A percentile compares a stretch with the other conserved stretches of the same genome.
Evolutionary conservation across 768 basidiomycete species (phyloP).

Genomic region (Pisolithus sp.): DNA sequence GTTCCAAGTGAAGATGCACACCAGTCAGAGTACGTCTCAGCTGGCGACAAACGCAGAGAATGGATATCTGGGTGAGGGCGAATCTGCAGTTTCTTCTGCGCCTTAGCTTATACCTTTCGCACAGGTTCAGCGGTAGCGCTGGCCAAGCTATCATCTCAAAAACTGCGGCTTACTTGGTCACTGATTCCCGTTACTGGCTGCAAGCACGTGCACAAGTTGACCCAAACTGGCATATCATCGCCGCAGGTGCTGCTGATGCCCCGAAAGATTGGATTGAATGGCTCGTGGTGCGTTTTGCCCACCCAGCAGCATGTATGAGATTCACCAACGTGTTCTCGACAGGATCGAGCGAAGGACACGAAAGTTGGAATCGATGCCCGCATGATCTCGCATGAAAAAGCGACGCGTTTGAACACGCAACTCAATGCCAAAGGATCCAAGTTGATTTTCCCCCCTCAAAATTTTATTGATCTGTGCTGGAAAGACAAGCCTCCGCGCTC

Average conservation of each 20-base stretch:
- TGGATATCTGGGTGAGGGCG: constrained; percentile 68
- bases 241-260: constrained; percentile 44
- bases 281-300: constrained; percentile 45
- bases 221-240: constrained; percentile 64
- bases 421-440: constrained; percentile 51
- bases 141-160: constrained; percentile 68
- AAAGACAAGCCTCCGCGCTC: constrained; percentile 68
- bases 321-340: constrained; percentile 13
- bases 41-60: constrained; percentile 69
- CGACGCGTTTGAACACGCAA: constrained; percentile 50
- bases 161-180: constrained; percentile 64
- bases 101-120: constrained; percentile 9
- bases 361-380: constrained; percentile 81
- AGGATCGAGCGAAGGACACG: constrained; percentile 35
- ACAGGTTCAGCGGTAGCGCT: constrained; percentile 57
- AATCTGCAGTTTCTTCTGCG: constrained; percentile 22
- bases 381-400: constrained; percentile 72
- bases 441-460: constrained; percentile 75
- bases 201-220: constrained; percentile 71
- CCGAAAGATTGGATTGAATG: constrained; percentile 78
- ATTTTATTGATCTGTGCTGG: constrained; percentile 81
- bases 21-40: constrained; percentile 74
- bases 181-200: constrained; percentile 79
- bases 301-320: background rate
- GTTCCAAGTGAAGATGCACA: constrained; percentile 80